A percentile compares a stretch with the other conserved stretches of the same genome.
phyloP scores from a whole-genome alignment of 805 yeast genomes.

The Pichia deserticola region DNA sequence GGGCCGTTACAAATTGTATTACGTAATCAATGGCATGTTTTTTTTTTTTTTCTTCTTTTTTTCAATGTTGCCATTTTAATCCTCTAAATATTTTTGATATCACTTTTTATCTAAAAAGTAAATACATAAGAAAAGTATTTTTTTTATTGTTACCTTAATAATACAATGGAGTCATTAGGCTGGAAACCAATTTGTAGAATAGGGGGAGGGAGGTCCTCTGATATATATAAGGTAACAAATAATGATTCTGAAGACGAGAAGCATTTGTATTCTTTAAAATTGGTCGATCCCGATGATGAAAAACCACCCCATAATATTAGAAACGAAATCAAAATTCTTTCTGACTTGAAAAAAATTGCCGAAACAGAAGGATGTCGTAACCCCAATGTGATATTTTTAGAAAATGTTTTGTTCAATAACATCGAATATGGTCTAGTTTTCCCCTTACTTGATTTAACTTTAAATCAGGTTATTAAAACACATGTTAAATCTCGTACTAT shows the following conservation, averaged over 20 bases:
- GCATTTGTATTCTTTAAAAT: conserved; percentile 36
- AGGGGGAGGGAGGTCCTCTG: conserved; percentile 39
- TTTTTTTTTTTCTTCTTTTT: too few species aligned
- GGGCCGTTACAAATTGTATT: too few species aligned
- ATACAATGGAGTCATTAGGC: conserved; percentile 7
- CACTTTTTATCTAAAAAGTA: too few species aligned
- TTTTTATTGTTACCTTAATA: too few species aligned
- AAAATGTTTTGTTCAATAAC: conserved; percentile 13
- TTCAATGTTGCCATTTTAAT: too few species aligned
- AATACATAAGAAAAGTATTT: too few species aligned
- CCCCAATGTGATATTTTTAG: conserved; percentile 11
- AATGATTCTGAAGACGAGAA: conserved; percentile 22
- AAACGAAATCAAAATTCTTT: conserved; percentile 37
- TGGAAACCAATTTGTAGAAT: conserved; percentile 19
- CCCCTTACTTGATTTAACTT: conserved; percentile 32
- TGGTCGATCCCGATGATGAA: conserved; percentile 42
- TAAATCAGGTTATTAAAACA: conserved; percentile 29
- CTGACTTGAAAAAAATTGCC: conserved; percentile 9
- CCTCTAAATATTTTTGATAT: too few species aligned
- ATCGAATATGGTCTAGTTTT: conserved; percentile 35
- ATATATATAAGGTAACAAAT: conserved; percentile 23
- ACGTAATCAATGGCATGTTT: too few species aligned
- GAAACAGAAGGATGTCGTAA: not conserved
- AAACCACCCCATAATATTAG: conserved; percentile 46
- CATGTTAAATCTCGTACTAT: conserved; percentile 26